phyloP scores from a whole-genome alignment of 371 early-diverging fungal genomes.

The Rhizopus stolonifer region DNA sequence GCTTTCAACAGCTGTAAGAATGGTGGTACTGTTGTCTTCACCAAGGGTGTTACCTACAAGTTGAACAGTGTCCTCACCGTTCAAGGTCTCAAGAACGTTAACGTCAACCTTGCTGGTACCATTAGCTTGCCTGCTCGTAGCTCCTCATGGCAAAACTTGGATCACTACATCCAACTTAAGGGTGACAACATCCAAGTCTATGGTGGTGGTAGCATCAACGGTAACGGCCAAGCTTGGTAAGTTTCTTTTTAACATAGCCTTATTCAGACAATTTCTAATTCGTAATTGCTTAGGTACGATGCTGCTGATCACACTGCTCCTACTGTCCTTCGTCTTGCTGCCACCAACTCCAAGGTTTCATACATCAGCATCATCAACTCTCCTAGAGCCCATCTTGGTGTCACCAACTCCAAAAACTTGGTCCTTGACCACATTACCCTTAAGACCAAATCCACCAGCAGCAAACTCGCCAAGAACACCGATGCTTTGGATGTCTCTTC shows the following conservation, averaged over 20 bases:
- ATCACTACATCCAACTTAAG: constrained; percentile 24
- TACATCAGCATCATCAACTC: constrained; percentile 31
- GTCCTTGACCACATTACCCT: constrained; percentile 25
- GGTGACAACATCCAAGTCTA: constrained; percentile 29
- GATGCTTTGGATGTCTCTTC: constrained; percentile 37
- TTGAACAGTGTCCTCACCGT: too few relatives aligned
- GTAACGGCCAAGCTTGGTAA: constrained; percentile 40
- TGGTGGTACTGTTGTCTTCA: constrained; percentile 34
- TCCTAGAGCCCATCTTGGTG: constrained; percentile 33
- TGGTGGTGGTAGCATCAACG: constrained; percentile 27
- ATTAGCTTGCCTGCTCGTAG: constrained; percentile 30
- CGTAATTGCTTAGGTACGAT: too few relatives aligned
- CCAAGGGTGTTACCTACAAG: constrained; percentile 22
- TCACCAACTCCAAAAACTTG: constrained; percentile 28
- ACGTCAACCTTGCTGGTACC: constrained; percentile 28
- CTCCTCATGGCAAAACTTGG: constrained; percentile 21
- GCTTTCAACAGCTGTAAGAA: constrained; percentile 33
- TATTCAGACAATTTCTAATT: too few relatives aligned
- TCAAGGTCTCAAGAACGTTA: too few relatives aligned
- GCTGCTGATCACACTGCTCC: constrained; percentile 28
- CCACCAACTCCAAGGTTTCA: constrained; percentile 30
- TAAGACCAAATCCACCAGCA: constrained; percentile 27
- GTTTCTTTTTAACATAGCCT: constrained; percentile 5
- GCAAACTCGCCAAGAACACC: too few relatives aligned
- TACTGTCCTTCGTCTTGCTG: constrained; percentile 30